These are phyloP conservation scores for Beauveria asiatica DNA, from an alignment of 2,329 filamentous ascomycete species.

Conservation along the genomic window DNA sequence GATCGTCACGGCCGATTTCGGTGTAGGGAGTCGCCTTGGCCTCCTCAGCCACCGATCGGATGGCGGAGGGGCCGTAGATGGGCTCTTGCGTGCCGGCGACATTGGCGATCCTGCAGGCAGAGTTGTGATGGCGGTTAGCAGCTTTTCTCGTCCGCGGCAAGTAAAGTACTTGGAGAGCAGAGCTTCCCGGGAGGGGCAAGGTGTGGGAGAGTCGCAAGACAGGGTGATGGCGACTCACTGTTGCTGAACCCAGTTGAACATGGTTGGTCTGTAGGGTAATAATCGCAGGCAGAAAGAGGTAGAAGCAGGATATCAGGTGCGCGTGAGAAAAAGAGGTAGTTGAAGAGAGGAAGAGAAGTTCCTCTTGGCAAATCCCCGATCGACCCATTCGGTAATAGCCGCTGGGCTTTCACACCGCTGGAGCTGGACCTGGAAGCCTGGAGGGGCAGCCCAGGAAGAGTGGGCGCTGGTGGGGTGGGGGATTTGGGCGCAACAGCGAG, in stretches of 20 bases:
- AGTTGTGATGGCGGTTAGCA: slow-evolving; percentile 15
- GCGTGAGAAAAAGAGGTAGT: background rate
- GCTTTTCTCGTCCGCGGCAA: background rate
- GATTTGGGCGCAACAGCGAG: background rate
- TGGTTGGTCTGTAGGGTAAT: slow-evolving; percentile 31
- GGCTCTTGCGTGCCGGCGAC: slow-evolving; percentile 95
- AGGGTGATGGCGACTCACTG: slow-evolving; percentile 48
- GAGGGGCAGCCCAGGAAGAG: slow-evolving; percentile 5
- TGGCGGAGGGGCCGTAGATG: slow-evolving; percentile 83
- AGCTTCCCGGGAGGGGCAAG: background rate
- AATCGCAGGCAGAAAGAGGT: background rate
- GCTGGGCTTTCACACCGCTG: slow-evolving; percentile 8
- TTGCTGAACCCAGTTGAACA: slow-evolving; percentile 94
- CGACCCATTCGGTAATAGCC: slow-evolving; percentile 8
- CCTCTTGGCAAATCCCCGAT: slow-evolving; percentile 2
- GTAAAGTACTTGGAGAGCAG: background rate
- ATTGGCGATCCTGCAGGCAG: slow-evolving; percentile 49
- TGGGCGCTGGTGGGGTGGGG: slow-evolving; percentile 3
- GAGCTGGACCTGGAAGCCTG: background rate
- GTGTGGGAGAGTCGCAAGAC: background rate
- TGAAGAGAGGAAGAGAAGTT: slow-evolving; percentile 9
- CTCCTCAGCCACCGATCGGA: slow-evolving; percentile 78
- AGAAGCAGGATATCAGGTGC: background rate
- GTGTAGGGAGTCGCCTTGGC: slow-evolving; percentile 70
- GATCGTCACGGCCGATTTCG: slow-evolving; percentile 65